These are phyloP conservation scores for Thielaviopsis punctulata DNA, from an alignment of 2,329 filamentous ascomycete species.

Conservation along the genomic window DNA sequence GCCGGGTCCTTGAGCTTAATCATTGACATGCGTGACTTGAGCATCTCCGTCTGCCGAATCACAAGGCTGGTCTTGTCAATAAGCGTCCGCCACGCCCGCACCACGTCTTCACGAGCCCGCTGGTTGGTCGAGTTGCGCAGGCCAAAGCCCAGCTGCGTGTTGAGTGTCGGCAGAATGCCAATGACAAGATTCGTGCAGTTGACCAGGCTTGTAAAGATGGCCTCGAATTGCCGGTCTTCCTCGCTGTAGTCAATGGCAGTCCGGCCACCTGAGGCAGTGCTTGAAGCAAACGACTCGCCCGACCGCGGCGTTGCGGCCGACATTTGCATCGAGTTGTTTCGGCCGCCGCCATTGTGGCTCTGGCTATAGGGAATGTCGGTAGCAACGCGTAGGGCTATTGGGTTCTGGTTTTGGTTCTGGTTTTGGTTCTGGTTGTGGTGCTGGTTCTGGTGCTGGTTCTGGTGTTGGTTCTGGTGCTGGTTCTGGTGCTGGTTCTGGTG, in stretches of 20 bases:
- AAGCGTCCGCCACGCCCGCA: slow-evolving; percentile 51
- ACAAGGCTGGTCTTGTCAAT: slow-evolving; percentile 54
- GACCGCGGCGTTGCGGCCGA: slow-evolving; percentile 59
- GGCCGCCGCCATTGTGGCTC: slow-evolving; percentile 20
- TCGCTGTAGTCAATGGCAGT: slow-evolving; percentile 47
- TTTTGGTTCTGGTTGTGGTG: no score
- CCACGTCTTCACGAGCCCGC: slow-evolving; percentile 35
- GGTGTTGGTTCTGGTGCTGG: no score
- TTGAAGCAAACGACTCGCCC: slow-evolving; percentile 59
- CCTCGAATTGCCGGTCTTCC: slow-evolving; percentile 68
- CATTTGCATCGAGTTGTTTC: slow-evolving; percentile 29
- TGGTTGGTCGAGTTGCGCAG: slow-evolving; percentile 46
- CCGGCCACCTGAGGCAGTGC: slow-evolving; percentile 28
- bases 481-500: no score
- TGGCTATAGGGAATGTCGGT: slow-evolving; percentile 37
- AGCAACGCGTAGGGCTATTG: slow-evolving; percentile 37
- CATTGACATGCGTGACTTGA: slow-evolving; percentile 55
- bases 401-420: no score
- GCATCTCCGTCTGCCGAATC: slow-evolving; percentile 53
- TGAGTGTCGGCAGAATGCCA: slow-evolving; percentile 52
- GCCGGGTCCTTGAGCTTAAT: slow-evolving; percentile 77
- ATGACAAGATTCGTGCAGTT: slow-evolving; percentile 58
- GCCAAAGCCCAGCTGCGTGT: slow-evolving; percentile 45
- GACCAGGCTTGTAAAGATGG: slow-evolving; percentile 60
- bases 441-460: no score